Evolutionary conservation across 2,329 filamentous ascomycete species (phyloP).

Genomic region (Bimuria novae-zelandiae): DNA sequence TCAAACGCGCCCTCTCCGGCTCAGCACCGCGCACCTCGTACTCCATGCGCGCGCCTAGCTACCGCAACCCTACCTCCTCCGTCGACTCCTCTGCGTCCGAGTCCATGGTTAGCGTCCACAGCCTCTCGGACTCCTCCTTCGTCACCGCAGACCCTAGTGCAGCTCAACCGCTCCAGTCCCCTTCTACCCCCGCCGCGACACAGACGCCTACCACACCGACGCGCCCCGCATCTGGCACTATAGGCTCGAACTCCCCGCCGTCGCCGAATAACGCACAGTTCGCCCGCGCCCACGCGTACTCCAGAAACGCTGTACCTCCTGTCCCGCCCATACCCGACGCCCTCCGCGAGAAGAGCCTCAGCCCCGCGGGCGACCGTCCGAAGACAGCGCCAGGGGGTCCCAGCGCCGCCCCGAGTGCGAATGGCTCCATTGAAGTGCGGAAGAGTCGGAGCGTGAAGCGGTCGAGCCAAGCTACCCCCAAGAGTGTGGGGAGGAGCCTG

Average conservation of each 20-base stretch:
- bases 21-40: constrained; percentile 38
- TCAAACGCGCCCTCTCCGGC: constrained; percentile 52
- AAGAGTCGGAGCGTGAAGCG: constrained; percentile 34
- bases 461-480: no score
- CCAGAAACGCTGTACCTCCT: constrained; percentile 31
- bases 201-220: constrained; percentile 30
- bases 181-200: constrained; percentile 28
- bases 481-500: constrained; percentile 25
- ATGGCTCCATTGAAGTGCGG: constrained; percentile 17
- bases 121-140: constrained; percentile 66
- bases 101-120: constrained; percentile 73
- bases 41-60: constrained; percentile 29
- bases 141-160: constrained; percentile 31
- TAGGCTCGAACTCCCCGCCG: constrained; percentile 4
- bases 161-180: neutral
- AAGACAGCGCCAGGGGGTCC: constrained; percentile 28
- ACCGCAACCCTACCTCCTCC: constrained; percentile 47
- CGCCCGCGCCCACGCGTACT: constrained; percentile 20
- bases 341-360: constrained; percentile 25
- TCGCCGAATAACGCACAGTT: constrained; percentile 17
- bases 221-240: constrained; percentile 16
- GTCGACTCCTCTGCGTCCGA: constrained; percentile 63
- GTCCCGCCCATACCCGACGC: constrained; percentile 40
- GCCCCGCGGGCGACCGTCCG: constrained; percentile 17
- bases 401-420: constrained; percentile 3